Base-by-base conservation (phyloP, 805 yeast genomes). In the Jamesozyma spencerorum region DNA sequence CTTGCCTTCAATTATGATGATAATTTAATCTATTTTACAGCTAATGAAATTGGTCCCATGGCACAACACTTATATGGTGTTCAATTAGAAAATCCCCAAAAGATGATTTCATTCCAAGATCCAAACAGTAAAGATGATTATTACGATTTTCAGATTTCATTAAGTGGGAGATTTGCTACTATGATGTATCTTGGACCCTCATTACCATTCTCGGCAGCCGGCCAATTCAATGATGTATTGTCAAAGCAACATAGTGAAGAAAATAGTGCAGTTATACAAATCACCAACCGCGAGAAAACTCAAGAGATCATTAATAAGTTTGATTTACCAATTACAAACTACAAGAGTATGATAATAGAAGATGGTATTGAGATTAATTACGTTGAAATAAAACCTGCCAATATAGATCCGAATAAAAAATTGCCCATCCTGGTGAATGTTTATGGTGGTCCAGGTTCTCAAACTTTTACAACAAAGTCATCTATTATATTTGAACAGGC, bases 391-490 rank as follows among this genome's bases (percentile, higher is more conserved):
- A 64, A 71, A 33, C 94, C 94, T 0, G 69, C 70, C 0, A 64
- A 66, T 35, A 74, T 80, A 49, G 63, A 77, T 45, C 60, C 70
- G 2, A 48, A 48, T 1, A 59, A 58, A 31, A 69, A 71, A 45
- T 75, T 81, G 50, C 88, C 92, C 0, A 46, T 84, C 11, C 57
- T 84, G 33, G 85, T 82, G 2, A 71, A 74, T 42, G 79, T 75
- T 0, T 84, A 84, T 54, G 92, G 87, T 3, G 94, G 92, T 0
- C 94, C 94, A 1, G 94, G 92, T 0, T 77, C 84, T 3, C 79
- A 77, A 47, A 71, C 74, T 19, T 71, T 74, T 10, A 66, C 64
- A 30, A 66, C 74, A 13, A 57, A 63, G 18, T 77, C 70, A 46
- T 55, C 57, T 7, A 60, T 75, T 18, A 75, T 72, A 8, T 77